Conservation (phyloP, 2,329 filamentous ascomycete genomes). For the Pestalotiopsis sp. region DNA sequence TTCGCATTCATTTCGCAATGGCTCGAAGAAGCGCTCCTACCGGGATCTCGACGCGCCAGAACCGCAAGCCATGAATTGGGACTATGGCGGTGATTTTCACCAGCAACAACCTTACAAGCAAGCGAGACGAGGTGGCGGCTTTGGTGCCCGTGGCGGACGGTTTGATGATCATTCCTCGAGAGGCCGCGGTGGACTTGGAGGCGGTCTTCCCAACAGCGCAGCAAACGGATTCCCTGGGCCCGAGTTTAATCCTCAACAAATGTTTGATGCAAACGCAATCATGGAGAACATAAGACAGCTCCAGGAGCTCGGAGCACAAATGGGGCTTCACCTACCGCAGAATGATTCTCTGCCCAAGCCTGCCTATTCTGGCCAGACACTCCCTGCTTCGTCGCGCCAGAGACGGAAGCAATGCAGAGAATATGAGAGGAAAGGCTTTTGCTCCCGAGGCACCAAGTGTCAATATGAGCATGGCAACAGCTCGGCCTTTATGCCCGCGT, state of each 20-base stretch:
- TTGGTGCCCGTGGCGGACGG: slow-evolving; percentile 36
- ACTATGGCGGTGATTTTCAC: slow-evolving; percentile 24
- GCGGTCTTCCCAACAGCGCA: neutral
- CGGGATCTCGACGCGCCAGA: slow-evolving; percentile 52
- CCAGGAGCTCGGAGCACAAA: slow-evolving; percentile 56
- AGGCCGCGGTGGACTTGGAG: slow-evolving; percentile 22
- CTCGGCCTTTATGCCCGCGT: slow-evolving; percentile 40
- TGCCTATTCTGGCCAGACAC: slow-evolving; percentile 28
- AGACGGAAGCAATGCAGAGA: slow-evolving; percentile 63
- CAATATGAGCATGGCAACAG: slow-evolving; percentile 69
- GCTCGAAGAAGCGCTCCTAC: slow-evolving; percentile 56
- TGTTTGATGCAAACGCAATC: slow-evolving; percentile 58
- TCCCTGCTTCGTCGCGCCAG: slow-evolving; percentile 29
- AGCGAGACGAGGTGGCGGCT: slow-evolving; percentile 53
- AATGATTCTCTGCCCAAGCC: slow-evolving; percentile 35
- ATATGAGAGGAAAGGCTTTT: slow-evolving; percentile 75
- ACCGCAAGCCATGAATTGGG: slow-evolving; percentile 31
- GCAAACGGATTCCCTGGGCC: slow-evolving; percentile 2
- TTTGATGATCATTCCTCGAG: slow-evolving; percentile 34
- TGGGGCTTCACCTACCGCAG: slow-evolving; percentile 50
- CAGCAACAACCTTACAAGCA: slow-evolving; percentile 56
- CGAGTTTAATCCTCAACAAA: slow-evolving; percentile 24
- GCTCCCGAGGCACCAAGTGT: slow-evolving; percentile 68
- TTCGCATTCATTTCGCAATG: slow-evolving; percentile 18
- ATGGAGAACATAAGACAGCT: slow-evolving; percentile 65